Conservation (phyloP, 768 basidiomycete genomes). For the Podaxis sp. region DNA sequence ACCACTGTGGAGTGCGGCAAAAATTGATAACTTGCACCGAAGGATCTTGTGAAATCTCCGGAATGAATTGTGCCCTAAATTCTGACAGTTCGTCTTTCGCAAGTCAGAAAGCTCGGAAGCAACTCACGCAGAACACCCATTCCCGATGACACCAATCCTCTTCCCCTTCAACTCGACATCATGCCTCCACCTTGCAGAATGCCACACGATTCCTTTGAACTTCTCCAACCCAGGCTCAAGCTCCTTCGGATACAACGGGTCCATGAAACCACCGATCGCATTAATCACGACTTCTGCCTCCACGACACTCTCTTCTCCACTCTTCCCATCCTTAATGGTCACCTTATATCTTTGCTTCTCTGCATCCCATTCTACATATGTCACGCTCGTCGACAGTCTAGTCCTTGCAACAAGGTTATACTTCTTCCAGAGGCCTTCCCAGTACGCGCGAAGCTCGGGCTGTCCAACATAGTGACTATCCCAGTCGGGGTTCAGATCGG, state of each 20-base stretch:
- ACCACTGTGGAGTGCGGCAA: constrained; percentile 59
- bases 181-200: constrained; percentile 53
- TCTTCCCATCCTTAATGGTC: constrained; percentile 29
- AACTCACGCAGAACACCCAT: constrained; percentile 55
- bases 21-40: constrained; percentile 52
- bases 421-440: constrained; percentile 42
- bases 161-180: constrained; percentile 48
- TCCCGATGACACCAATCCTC: constrained; percentile 57
- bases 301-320: constrained; percentile 28
- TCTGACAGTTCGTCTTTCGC: background rate
- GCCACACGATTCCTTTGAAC: constrained; percentile 49
- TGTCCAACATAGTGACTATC: constrained; percentile 39
- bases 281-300: constrained; percentile 44
- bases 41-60: constrained; percentile 44
- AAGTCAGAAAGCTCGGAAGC: constrained; percentile 11
- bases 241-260: constrained; percentile 39
- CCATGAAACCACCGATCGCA: constrained; percentile 48
- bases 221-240: constrained; percentile 33
- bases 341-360: constrained; percentile 37
- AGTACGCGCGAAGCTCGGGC: constrained; percentile 48
- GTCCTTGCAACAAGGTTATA: constrained; percentile 38
- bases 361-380: constrained; percentile 41
- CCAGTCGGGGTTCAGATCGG: constrained; percentile 52
- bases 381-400: constrained; percentile 35
- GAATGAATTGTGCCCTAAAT: constrained; percentile 55